Percentiles rank a stretch among this genome's conserved stretches.
Conservation (phyloP, 2,329 filamentous ascomycete species). For the Fusarium marasasianum region DNA sequence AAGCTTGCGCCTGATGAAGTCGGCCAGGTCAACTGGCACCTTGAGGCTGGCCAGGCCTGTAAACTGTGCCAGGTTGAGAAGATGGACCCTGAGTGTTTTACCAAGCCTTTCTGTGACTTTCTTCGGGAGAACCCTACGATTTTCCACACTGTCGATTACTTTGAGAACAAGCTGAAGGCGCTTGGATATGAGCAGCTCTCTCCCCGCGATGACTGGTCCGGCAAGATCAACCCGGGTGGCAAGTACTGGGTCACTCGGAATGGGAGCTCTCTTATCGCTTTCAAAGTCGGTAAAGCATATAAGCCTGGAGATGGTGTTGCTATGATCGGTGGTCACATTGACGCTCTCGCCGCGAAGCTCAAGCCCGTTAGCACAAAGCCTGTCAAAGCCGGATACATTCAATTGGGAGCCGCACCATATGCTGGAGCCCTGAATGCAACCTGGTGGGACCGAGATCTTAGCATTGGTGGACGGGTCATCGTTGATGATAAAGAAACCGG, state of each 20-base stretch:
- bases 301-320: slow-evolving; percentile 85
- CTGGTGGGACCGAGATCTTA: slow-evolving; percentile 97
- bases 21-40: slow-evolving; percentile 46
- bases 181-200: slow-evolving; percentile 81
- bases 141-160: slow-evolving; percentile 87
- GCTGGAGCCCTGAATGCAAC: slow-evolving; percentile 87
- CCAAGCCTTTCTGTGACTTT: slow-evolving; percentile 87
- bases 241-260: slow-evolving; percentile 93
- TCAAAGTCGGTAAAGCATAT: slow-evolving; percentile 83
- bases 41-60: slow-evolving; percentile 43
- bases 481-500: slow-evolving; percentile 76
- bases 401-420: slow-evolving; percentile 93
- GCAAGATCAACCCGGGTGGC: slow-evolving; percentile 77
- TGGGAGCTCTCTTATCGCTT: slow-evolving; percentile 85
- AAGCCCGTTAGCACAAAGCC: slow-evolving; percentile 90
- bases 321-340: slow-evolving; percentile 91
- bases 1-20: slow-evolving; percentile 44
- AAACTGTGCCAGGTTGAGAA: slow-evolving; percentile 51
- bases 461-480: slow-evolving; percentile 88
- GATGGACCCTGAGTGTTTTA: slow-evolving; percentile 71
- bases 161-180: slow-evolving; percentile 75
- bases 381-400: slow-evolving; percentile 84
- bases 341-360: slow-evolving; percentile 87
- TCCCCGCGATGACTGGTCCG: slow-evolving; percentile 80
- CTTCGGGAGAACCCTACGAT: slow-evolving; percentile 91